Percentiles rank a stretch among this genome's conserved stretches.
Conservation (phyloP, 148 eudicot genomes). For the Silene latifolia region DNA sequence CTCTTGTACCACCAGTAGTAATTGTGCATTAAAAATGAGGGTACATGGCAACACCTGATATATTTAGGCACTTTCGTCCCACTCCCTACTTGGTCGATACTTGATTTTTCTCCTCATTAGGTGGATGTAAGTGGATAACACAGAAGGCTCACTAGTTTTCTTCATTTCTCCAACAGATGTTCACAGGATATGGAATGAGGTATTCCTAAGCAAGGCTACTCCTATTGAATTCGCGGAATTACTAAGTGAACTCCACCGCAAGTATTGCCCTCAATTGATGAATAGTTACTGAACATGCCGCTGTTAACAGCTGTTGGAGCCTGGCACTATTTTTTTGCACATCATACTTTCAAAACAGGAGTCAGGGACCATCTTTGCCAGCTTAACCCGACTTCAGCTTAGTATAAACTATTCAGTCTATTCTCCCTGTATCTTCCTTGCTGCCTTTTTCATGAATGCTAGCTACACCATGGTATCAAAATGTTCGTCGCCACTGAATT, state of each 20-base stretch:
- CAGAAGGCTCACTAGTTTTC: not conserved
- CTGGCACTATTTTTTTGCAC: not conserved
- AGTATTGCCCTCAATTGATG: conserved; percentile 44
- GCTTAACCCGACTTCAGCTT: not conserved
- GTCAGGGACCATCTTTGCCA: not conserved
- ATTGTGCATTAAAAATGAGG: too few species aligned
- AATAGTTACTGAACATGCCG: not conserved
- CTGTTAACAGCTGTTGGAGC: not conserved
- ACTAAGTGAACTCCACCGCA: conserved; percentile 47
- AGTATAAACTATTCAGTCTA: not conserved
- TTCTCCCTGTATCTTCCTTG: too few species aligned
- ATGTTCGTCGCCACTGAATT: too few species aligned
- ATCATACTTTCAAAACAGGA: not conserved
- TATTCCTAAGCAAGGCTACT: conserved; percentile 55
- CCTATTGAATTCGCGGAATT: conserved; percentile 51
- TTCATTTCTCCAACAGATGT: conserved; percentile 43
- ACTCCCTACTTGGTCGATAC: not conserved
- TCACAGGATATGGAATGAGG: conserved; percentile 61
- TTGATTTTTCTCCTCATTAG: not conserved
- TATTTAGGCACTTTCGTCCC: too few species aligned
- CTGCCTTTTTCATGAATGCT: too few species aligned
- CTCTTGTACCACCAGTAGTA: too few species aligned
- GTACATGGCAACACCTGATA: too few species aligned
- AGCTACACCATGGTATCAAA: too few species aligned
- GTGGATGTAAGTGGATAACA: not conserved